Evolutionary conservation across 2,329 filamentous ascomycete genomes (phyloP).

Genomic region (Fusarium nurragi): DNA sequence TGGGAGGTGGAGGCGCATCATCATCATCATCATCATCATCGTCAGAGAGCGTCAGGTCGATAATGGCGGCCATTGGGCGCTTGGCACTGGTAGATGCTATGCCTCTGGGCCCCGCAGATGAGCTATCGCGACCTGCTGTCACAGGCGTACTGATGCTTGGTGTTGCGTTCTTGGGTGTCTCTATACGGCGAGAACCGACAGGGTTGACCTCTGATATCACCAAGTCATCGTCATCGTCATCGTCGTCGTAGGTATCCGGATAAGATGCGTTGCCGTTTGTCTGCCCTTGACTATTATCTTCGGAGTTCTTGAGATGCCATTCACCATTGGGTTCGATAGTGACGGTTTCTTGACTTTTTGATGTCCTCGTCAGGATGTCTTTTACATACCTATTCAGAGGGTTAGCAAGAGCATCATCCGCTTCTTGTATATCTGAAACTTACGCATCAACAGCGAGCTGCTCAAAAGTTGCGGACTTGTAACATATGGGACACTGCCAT

Average conservation of each 20-base stretch:
- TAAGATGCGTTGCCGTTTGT: slow-evolving; percentile 43
- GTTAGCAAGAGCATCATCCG: slow-evolving; percentile 23
- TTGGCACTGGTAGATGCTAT: slow-evolving; percentile 55
- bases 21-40: slow-evolving; percentile 64
- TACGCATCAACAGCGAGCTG: slow-evolving; percentile 88
- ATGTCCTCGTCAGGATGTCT: slow-evolving; percentile 82
- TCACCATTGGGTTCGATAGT: slow-evolving; percentile 87
- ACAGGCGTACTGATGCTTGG: slow-evolving; percentile 52
- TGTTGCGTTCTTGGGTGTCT: slow-evolving; percentile 50
- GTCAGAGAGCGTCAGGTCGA: slow-evolving; percentile 66
- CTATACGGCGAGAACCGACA: slow-evolving; percentile 47
- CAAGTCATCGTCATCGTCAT: slow-evolving; percentile 61
- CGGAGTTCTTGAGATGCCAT: slow-evolving; percentile 66
- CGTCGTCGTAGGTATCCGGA: slow-evolving; percentile 45
- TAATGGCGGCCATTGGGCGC: slow-evolving; percentile 62
- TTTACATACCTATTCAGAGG: slow-evolving; percentile 74
- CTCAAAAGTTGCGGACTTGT: slow-evolving; percentile 82
- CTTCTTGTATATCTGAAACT: slow-evolving; percentile 44
- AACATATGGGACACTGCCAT: slow-evolving; percentile 96
- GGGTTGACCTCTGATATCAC: slow-evolving; percentile 58
- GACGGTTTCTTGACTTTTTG: slow-evolving; percentile 79
- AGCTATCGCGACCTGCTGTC: slow-evolving; percentile 50
- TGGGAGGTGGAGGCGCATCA: slow-evolving; percentile 58
- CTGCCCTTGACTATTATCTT: slow-evolving; percentile 44
- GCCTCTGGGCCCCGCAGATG: slow-evolving; percentile 50